Evolutionary conservation across 2,329 filamentous ascomycete species (phyloP).

Genomic region (Cladosporium sp.): DNA sequence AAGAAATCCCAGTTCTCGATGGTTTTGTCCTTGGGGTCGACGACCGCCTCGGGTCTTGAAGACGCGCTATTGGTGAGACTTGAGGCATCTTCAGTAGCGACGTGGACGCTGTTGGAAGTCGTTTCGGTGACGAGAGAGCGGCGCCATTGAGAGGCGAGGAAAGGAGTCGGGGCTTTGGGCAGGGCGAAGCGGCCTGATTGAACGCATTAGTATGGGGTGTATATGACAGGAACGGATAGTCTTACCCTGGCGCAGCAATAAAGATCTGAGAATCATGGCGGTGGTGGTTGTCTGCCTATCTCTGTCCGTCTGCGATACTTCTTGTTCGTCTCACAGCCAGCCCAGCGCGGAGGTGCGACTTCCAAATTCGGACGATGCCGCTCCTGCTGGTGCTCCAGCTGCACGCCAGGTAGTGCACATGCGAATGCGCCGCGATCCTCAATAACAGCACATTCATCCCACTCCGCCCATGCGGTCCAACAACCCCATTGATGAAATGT

Average conservation of each 20-base stretch:
- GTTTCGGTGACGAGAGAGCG: constrained; percentile 33
- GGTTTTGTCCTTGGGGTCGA: constrained; percentile 29
- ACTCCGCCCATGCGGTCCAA: background rate
- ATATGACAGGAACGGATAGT: too few species aligned
- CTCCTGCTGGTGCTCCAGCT: too few species aligned
- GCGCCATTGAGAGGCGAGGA: constrained; percentile 31
- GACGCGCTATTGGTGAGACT: constrained; percentile 28
- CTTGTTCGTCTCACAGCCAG: too few species aligned
- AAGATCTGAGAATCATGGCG: constrained; percentile 41
- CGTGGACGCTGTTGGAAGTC: constrained; percentile 16
- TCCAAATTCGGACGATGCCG: too few species aligned
- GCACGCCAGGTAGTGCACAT: too few species aligned
- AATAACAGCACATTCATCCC: too few species aligned
- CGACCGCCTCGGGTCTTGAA: constrained; percentile 18
- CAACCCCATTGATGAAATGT: constrained; percentile 23
- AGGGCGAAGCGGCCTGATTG: constrained; percentile 36
- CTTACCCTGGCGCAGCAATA: constrained; percentile 38
- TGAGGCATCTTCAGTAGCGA: constrained; percentile 24
- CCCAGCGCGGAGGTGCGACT: too few species aligned
- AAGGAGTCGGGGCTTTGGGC: constrained; percentile 29
- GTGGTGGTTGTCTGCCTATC: background rate
- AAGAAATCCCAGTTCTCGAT: constrained; percentile 40
- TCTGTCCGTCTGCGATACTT: too few species aligned
- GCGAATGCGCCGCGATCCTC: too few species aligned
- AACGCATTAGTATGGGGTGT: background rate